Evolutionary conservation across 768 basidiomycete species (phyloP).

Genomic region (Lactarius evosmus): DNA sequence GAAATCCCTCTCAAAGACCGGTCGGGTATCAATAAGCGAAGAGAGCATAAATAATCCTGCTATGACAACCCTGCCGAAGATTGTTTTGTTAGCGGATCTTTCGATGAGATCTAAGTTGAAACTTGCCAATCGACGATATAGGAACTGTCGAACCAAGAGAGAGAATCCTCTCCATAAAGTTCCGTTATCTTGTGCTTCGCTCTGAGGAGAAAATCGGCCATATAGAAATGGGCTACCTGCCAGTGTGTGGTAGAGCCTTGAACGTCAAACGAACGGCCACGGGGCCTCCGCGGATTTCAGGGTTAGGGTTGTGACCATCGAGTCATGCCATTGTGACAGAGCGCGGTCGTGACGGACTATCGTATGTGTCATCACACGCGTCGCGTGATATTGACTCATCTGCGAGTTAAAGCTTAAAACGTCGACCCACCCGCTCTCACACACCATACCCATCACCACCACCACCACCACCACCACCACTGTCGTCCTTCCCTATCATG

Average conservation of each 20-base stretch:
- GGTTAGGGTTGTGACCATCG: constrained; percentile 6
- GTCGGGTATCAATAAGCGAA: constrained; percentile 36
- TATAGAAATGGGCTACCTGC: background rate
- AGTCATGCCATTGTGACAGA: constrained; percentile 18
- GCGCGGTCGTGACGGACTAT: constrained; percentile 13
- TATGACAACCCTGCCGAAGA: constrained; percentile 34
- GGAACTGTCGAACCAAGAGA: constrained; percentile 37
- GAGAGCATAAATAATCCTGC: constrained; percentile 44
- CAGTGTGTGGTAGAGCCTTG: no score
- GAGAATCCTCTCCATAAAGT: constrained; percentile 29
- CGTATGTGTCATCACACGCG: background rate
- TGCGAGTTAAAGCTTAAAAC: background rate
- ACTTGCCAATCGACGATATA: constrained; percentile 56
- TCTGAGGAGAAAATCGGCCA: constrained; percentile 16
- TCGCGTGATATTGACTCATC: constrained; percentile 4
- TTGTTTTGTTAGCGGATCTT: constrained; percentile 1
- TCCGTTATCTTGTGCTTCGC: constrained; percentile 19
- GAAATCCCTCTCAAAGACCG: constrained; percentile 33
- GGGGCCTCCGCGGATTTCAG: background rate
- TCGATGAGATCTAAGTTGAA: background rate
- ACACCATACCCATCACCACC: background rate
- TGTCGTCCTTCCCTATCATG: constrained; percentile 11
- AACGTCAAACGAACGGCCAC: no score
- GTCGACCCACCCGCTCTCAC: background rate
- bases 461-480: background rate